Evolutionary conservation across 2,329 filamentous ascomycete species (phyloP).

Genomic region (Parascedosporium putredinis): DNA sequence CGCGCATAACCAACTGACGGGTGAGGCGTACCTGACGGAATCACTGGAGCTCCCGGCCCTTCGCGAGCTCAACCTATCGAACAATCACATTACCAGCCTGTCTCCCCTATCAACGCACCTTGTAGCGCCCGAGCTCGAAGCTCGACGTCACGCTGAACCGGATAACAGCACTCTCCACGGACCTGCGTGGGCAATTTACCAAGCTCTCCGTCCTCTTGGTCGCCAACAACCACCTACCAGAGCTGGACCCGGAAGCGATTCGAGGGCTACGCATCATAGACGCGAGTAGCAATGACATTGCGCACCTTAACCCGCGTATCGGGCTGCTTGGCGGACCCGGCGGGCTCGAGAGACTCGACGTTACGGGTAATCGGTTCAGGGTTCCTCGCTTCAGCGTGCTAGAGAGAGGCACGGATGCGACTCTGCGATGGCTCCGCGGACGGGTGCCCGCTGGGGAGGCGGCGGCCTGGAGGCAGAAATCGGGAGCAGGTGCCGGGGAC

Average conservation of each 20-base stretch:
- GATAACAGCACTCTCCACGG: constrained; percentile 55
- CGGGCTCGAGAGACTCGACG: constrained; percentile 57
- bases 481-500: constrained; percentile 29
- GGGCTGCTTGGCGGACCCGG: constrained; percentile 60
- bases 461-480: constrained; percentile 42
- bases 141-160: constrained; percentile 77
- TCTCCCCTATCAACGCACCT: constrained; percentile 55
- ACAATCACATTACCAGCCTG: constrained; percentile 64
- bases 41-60: constrained; percentile 61
- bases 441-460: constrained; percentile 56
- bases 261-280: constrained; percentile 67
- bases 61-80: constrained; percentile 64
- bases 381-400: constrained; percentile 78
- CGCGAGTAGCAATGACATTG: constrained; percentile 76
- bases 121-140: constrained; percentile 62
- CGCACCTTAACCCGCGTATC: constrained; percentile 67
- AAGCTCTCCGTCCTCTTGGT: constrained; percentile 59
- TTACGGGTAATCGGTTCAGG: constrained; percentile 76
- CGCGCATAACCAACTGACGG: constrained; percentile 61
- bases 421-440: constrained; percentile 70
- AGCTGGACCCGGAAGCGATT: constrained; percentile 63
- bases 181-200: constrained; percentile 58
- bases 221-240: constrained; percentile 68
- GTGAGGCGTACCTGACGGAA: constrained; percentile 54
- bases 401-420: constrained; percentile 77